Conservation (phyloP, 1,139 yeast genomes). For the Candida tropicalis region DNA sequence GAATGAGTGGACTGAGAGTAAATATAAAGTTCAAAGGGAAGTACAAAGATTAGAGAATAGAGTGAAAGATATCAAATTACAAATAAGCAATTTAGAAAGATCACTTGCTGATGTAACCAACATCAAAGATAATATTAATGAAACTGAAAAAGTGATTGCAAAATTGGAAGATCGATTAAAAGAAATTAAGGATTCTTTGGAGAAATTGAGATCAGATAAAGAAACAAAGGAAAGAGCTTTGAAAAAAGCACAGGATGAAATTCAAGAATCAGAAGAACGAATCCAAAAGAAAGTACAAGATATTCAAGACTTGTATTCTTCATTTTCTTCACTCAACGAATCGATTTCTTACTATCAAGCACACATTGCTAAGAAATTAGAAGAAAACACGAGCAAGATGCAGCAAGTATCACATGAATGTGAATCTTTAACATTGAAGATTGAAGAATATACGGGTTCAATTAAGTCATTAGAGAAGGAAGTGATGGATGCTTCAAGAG, state of each 20-base stretch:
- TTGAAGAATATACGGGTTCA: slow-evolving; percentile 27
- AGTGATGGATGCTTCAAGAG: slow-evolving; percentile 37
- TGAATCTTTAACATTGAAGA: slow-evolving; percentile 14
- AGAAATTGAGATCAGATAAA: slow-evolving; percentile 15
- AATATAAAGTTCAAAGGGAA: slow-evolving; percentile 52
- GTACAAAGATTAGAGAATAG: slow-evolving; percentile 51
- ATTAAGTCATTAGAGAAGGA: slow-evolving; percentile 31
- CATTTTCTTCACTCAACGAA: slow-evolving; percentile 14
- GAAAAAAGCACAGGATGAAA: slow-evolving; percentile 24
- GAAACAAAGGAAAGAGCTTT: slow-evolving; percentile 24
- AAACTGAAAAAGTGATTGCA: slow-evolving; percentile 20
- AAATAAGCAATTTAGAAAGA: slow-evolving; percentile 58
- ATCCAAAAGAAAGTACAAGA: slow-evolving; percentile 12
- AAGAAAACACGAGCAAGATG: slow-evolving; percentile 21
- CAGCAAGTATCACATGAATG: slow-evolving; percentile 12
- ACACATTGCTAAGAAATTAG: slow-evolving; percentile 20
- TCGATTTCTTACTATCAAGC: slow-evolving; percentile 24
- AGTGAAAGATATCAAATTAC: slow-evolving; percentile 59
- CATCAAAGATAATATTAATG: slow-evolving; percentile 21
- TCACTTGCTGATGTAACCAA: slow-evolving; percentile 43
- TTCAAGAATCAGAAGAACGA: slow-evolving; percentile 22
- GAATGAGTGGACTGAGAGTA: slow-evolving; percentile 46
- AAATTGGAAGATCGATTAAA: slow-evolving; percentile 18
- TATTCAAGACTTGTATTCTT: slow-evolving; percentile 5
- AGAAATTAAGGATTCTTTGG: slow-evolving; percentile 19